Percentiles rank a stretch among this genome's conserved stretches.
Conservation (phyloP, 768 basidiomycete genomes). For the Leccinum subgranulosum region DNA sequence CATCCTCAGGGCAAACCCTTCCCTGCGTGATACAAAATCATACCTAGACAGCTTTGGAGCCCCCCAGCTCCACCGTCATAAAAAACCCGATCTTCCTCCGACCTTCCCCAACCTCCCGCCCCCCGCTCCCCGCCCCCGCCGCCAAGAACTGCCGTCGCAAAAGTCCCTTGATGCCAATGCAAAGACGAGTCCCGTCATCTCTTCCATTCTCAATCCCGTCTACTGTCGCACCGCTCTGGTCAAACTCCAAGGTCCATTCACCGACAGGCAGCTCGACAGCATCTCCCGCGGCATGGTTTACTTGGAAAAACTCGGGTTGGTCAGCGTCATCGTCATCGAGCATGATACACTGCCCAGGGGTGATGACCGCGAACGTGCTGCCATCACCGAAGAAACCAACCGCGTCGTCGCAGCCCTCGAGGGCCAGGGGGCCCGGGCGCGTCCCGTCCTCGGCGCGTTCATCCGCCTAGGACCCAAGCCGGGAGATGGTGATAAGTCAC, state of each 20-base stretch:
- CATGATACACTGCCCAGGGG: conserved; percentile 73
- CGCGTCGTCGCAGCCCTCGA: conserved; percentile 81
- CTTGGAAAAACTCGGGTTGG: conserved; percentile 91
- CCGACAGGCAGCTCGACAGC: conserved; percentile 88
- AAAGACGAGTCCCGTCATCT: conserved; percentile 51
- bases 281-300: conserved; percentile 92
- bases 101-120: conserved; percentile 26
- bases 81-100: conserved; percentile 20
- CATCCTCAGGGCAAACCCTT: conserved; percentile 89
- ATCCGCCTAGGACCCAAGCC: conserved; percentile 82
- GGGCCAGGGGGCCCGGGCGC: conserved; percentile 78
- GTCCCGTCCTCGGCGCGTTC: conserved; percentile 85
- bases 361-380: conserved; percentile 63
- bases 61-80: conserved; percentile 40
- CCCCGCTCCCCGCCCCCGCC: conserved; percentile 17
- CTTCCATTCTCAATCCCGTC: conserved; percentile 82
- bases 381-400: conserved; percentile 77
- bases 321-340: conserved; percentile 94
- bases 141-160: conserved; percentile 9
- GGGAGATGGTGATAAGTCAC: conserved; percentile 30
- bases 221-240: conserved; percentile 88
- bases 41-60: conserved; percentile 92
- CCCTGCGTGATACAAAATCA: conserved; percentile 82
- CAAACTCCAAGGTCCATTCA: conserved; percentile 95
- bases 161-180: conserved; percentile 33